Percentiles rank a stretch among this genome's conserved stretches.
These are phyloP conservation scores for Xerocomellus dryophilus DNA, from an alignment of 768 basidiomycete species.

Conservation along the genomic window DNA sequence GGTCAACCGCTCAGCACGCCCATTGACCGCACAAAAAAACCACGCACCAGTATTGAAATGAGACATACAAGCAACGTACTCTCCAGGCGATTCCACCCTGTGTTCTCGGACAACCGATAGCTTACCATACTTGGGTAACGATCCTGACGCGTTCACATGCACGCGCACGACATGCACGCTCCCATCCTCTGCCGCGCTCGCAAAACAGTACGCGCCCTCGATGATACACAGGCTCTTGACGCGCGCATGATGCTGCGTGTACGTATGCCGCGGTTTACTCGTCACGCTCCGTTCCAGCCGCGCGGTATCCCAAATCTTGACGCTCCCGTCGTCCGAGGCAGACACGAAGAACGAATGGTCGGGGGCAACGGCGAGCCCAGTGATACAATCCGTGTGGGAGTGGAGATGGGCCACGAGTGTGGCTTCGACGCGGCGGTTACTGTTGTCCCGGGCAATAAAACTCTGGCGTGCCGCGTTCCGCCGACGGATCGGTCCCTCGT, in stretches of 20 bases:
- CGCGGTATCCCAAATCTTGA: conserved; percentile 91
- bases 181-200: conserved; percentile 80
- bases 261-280: conserved; percentile 73
- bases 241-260: conserved; percentile 67
- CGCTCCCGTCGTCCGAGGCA: conserved; percentile 88
- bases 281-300: conserved; percentile 94
- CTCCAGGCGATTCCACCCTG: conserved; percentile 64
- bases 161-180: conserved; percentile 83
- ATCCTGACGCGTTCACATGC: conserved; percentile 61
- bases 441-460: conserved; percentile 64
- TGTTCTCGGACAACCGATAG: conserved; percentile 81
- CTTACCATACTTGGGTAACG: conserved; percentile 81
- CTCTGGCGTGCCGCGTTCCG: conserved; percentile 70
- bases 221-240: conserved; percentile 73
- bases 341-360: conserved; percentile 96
- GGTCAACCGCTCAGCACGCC: conserved; percentile 3
- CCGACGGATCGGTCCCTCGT: conserved; percentile 76
- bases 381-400: conserved; percentile 79
- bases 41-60: conserved; percentile 73
- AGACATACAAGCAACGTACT: conserved; percentile 80
- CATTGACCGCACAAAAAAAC: neutral
- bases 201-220: conserved; percentile 87
- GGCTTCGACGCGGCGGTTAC: conserved; percentile 62
- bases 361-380: conserved; percentile 80
- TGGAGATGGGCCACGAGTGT: conserved; percentile 80